These are phyloP conservation scores for Arachnopeziza araneosa DNA, from an alignment of 2,329 filamentous ascomycete genomes.

Conservation along the genomic window DNA sequence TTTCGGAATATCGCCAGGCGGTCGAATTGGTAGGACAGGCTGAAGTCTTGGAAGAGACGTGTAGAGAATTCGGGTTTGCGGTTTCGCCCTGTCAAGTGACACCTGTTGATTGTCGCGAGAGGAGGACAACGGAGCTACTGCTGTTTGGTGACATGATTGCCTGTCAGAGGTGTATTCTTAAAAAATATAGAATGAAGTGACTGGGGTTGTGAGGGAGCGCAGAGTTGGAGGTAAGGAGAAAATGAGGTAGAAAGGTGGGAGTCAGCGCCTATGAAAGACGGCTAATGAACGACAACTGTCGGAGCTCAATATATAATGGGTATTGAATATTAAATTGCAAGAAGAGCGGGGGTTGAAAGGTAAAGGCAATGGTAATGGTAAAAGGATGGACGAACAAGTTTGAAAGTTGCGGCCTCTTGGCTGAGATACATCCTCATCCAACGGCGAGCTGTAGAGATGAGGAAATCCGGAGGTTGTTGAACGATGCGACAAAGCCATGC, in stretches of 20 bases:
- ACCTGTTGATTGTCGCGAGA: slow-evolving; percentile 24
- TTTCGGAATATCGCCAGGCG: not conserved
- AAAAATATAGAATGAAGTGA: slow-evolving; percentile 19
- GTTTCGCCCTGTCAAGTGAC: slow-evolving; percentile 30
- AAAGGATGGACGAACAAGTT: slow-evolving; percentile 32
- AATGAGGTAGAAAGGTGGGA: slow-evolving; percentile 17
- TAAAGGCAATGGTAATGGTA: slow-evolving; percentile 16
- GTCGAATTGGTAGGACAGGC: slow-evolving; percentile 11
- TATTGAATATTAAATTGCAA: slow-evolving; percentile 15
- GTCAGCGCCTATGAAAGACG: slow-evolving; percentile 16
- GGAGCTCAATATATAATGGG: slow-evolving; percentile 20
- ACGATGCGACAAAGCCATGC: not conserved
- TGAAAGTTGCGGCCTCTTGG: slow-evolving; percentile 16
- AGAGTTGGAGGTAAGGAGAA: slow-evolving; percentile 7
- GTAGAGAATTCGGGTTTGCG: slow-evolving; percentile 9
- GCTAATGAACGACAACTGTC: slow-evolving; percentile 19
- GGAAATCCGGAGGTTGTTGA: slow-evolving; percentile 4
- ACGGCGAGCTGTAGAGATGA: slow-evolving; percentile 10
- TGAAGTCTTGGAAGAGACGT: slow-evolving; percentile 15
- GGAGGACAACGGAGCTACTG: slow-evolving; percentile 24
- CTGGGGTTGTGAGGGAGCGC: slow-evolving; percentile 5
- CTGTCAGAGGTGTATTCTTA: slow-evolving; percentile 32
- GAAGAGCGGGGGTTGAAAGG: slow-evolving; percentile 19
- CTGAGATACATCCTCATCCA: slow-evolving; percentile 17
- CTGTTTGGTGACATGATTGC: slow-evolving; percentile 35